A percentile compares a stretch with the other conserved stretches of the same genome.
These are phyloP conservation scores for Suillus weaverae DNA, from an alignment of 768 basidiomycete species.

Conservation along the genomic window DNA sequence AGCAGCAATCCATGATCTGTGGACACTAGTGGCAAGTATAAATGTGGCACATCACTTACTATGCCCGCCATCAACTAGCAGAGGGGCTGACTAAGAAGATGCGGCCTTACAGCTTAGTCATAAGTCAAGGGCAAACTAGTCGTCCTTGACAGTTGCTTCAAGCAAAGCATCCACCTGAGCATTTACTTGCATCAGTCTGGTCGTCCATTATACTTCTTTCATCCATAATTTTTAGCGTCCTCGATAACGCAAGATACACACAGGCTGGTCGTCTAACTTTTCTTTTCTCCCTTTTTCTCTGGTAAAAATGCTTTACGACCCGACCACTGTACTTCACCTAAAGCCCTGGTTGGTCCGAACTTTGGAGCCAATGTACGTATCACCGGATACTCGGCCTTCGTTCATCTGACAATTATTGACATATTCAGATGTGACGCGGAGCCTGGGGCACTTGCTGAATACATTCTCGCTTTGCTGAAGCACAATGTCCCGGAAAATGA, in stretches of 20 bases:
- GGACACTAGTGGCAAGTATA: no score
- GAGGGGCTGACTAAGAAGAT: neutral
- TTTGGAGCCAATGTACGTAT: slow-evolving; percentile 84
- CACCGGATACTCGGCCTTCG: slow-evolving; percentile 8
- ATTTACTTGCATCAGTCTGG: neutral
- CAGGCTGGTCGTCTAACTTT: slow-evolving; percentile 9
- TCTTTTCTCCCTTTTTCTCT: slow-evolving; percentile 8
- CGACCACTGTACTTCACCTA: slow-evolving; percentile 61
- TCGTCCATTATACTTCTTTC: neutral
- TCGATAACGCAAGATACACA: neutral
- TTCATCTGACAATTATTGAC: slow-evolving; percentile 5
- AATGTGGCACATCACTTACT: no score
- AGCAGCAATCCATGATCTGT: neutral
- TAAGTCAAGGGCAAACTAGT: neutral
- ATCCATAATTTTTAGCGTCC: neutral
- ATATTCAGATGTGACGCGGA: slow-evolving; percentile 88
- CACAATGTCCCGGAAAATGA: slow-evolving; percentile 83
- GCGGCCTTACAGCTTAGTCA: neutral
- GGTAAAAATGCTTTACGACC: slow-evolving; percentile 63
- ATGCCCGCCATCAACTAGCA: no score
- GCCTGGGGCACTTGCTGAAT: slow-evolving; percentile 89
- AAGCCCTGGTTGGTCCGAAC: slow-evolving; percentile 88
- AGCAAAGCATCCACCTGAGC: slow-evolving; percentile 7
- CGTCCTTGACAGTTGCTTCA: slow-evolving; percentile 1
- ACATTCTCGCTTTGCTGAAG: slow-evolving; percentile 89